Conservation (phyloP, 768 basidiomycete genomes). For the Termitomyces eurrhizus region DNA sequence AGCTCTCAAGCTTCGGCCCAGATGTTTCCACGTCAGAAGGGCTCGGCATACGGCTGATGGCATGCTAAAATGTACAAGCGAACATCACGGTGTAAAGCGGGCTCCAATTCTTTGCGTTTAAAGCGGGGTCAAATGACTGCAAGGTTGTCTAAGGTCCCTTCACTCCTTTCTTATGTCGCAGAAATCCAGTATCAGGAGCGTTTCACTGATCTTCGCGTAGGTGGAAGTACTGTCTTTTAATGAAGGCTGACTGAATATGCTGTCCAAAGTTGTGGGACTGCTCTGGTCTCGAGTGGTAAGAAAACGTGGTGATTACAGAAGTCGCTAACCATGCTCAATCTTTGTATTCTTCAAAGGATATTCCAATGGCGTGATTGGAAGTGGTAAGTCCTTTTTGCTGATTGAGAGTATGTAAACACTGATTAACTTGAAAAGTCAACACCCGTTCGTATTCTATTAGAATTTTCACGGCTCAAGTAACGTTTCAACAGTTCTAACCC, state of each 20-base stretch:
- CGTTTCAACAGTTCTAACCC: conserved; percentile 51
- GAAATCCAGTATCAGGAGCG: conserved; percentile 6
- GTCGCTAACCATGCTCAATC: not conserved
- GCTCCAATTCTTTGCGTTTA: not conserved
- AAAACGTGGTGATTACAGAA: not conserved
- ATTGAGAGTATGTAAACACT: not conserved
- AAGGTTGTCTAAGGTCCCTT: not conserved
- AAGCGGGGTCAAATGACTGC: not conserved
- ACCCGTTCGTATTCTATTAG: conserved; percentile 42
- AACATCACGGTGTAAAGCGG: not conserved
- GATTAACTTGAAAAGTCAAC: conserved; percentile 44
- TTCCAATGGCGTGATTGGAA: conserved; percentile 77
- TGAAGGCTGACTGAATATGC: not conserved
- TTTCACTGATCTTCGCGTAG: conserved; percentile 4
- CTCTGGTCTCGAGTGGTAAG: conserved; percentile 79
- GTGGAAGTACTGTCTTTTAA: not conserved
- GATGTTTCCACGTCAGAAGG: not conserved
- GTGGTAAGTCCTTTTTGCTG: conserved; percentile 41
- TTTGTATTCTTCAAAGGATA: conserved; percentile 45
- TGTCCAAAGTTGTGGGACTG: conserved; percentile 66
- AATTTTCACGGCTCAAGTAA: not conserved
- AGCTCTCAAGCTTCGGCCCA: no score
- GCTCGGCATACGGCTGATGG: not conserved
- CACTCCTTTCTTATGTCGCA: not conserved
- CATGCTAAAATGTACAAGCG: not conserved